phyloP scores from a whole-genome alignment of 2,329 filamentous ascomycete species.

The Orbilia blumenaviensis region DNA sequence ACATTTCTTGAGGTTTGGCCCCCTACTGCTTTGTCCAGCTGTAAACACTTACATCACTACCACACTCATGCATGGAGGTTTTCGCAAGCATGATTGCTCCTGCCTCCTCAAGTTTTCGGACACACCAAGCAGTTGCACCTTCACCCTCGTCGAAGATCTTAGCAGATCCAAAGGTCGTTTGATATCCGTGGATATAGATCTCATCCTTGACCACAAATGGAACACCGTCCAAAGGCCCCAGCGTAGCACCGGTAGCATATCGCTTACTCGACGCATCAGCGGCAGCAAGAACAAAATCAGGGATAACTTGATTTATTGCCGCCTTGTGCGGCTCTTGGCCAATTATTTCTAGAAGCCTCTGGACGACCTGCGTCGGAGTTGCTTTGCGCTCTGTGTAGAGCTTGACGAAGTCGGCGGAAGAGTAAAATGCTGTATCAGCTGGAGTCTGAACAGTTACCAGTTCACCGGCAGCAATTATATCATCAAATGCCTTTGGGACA shows the following conservation, averaged over 20 bases:
- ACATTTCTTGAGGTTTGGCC: too few species aligned
- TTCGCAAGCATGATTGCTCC: slow-evolving; percentile 78
- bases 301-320: slow-evolving; percentile 50
- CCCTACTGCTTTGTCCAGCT: not conserved
- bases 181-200: slow-evolving; percentile 77
- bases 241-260: slow-evolving; percentile 61
- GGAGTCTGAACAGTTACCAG: slow-evolving; percentile 63
- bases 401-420: slow-evolving; percentile 79
- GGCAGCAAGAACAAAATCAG: slow-evolving; percentile 66
- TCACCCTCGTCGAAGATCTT: slow-evolving; percentile 61
- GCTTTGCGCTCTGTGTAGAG: slow-evolving; percentile 66
- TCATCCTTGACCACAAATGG: slow-evolving; percentile 81
- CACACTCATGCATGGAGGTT: slow-evolving; percentile 79
- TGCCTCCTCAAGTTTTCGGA: slow-evolving; percentile 74
- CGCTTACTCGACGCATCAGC: slow-evolving; percentile 68
- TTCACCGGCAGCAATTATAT: slow-evolving; percentile 57
- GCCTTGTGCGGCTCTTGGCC: slow-evolving; percentile 36
- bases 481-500: slow-evolving; percentile 61
- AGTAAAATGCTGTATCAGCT: slow-evolving; percentile 67
- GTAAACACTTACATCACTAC: slow-evolving; percentile 64
- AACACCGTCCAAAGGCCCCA: slow-evolving; percentile 75
- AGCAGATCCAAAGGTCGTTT: slow-evolving; percentile 71
- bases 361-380: slow-evolving; percentile 66
- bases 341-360: slow-evolving; percentile 67
- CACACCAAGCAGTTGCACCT: slow-evolving; percentile 72